Percentiles rank a stretch among this genome's conserved stretches.
Evolutionary conservation across 192 early-diverging fungal genomes (phyloP).

Genomic region (Linnemannia zychae): DNA sequence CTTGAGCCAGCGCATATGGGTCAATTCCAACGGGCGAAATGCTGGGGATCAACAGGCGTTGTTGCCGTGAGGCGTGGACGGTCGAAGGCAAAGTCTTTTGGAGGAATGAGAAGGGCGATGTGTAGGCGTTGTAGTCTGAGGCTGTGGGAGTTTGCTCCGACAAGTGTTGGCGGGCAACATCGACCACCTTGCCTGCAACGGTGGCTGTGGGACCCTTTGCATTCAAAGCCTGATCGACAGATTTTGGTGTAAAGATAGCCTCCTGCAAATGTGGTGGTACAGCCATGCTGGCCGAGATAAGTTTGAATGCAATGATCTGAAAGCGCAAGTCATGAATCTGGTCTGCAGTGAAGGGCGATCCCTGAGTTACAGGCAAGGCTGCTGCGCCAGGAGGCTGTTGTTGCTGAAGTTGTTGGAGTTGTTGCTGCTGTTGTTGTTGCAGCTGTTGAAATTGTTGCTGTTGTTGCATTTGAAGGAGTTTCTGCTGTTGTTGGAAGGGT

Average conservation of each 20-base stretch:
- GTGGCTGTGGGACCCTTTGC: constrained; percentile 61
- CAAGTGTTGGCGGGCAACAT: constrained; percentile 64
- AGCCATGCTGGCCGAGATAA: constrained; percentile 83
- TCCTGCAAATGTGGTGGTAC: constrained; percentile 80
- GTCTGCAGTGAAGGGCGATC: constrained; percentile 64
- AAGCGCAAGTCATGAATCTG: constrained; percentile 79
- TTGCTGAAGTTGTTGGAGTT: constrained; percentile 55
- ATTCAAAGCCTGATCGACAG: constrained; percentile 57
- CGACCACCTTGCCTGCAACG: constrained; percentile 65
- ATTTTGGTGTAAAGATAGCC: constrained; percentile 71
- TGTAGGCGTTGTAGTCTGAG: constrained; percentile 63
- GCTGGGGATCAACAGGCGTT: constrained; percentile 80
- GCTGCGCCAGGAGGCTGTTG: constrained; percentile 47
- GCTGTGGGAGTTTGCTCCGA: constrained; percentile 52
- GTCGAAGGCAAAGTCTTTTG: constrained; percentile 68
- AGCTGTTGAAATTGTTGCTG: constrained; percentile 60
- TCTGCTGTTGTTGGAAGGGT: constrained; percentile 51
- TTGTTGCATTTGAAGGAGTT: constrained; percentile 61
- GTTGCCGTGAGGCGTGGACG: constrained; percentile 69
- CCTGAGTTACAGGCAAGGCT: constrained; percentile 17
- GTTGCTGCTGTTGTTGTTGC: constrained; percentile 55
- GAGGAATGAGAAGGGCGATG: constrained; percentile 70
- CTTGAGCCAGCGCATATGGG: constrained; percentile 76
- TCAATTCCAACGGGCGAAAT: constrained; percentile 86
- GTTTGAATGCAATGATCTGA: constrained; percentile 90